Conservation (phyloP, 2,329 filamentous ascomycete genomes). For the Verticillium klebahnii region DNA sequence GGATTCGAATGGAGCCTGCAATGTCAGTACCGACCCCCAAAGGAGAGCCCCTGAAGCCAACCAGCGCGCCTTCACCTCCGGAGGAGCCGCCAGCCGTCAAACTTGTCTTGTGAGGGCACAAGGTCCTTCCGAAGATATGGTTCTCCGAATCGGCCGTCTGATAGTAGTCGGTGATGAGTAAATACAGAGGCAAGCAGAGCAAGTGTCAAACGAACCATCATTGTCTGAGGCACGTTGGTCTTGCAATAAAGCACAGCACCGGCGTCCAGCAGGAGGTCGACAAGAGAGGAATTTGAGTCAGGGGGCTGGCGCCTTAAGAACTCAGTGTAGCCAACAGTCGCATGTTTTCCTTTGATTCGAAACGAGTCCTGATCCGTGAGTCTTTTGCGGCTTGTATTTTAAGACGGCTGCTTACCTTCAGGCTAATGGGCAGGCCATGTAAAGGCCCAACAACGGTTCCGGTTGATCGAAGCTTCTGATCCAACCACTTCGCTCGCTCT, state of each 20-base stretch:
- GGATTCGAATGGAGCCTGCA: conserved; percentile 36
- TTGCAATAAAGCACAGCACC: conserved; percentile 67
- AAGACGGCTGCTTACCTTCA: conserved; percentile 16
- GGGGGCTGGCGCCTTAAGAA: conserved; percentile 47
- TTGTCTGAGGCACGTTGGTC: conserved; percentile 61
- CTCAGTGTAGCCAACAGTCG: conserved; percentile 51
- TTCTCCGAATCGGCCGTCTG: conserved; percentile 58
- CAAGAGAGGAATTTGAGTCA: conserved; percentile 48
- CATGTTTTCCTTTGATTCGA: conserved; percentile 45
- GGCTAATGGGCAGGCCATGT: conserved; percentile 52
- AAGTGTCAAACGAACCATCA: conserved; percentile 27
- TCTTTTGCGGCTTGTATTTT: conserved; percentile 3
- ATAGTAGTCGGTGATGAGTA: not conserved
- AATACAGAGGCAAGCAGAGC: no score
- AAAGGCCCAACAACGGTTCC: conserved; percentile 49
- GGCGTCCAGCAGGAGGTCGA: conserved; percentile 51
- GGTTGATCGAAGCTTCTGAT: conserved; percentile 32
- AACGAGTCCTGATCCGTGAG: conserved; percentile 53
- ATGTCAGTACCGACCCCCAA: conserved; percentile 38
- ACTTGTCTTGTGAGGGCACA: conserved; percentile 59
- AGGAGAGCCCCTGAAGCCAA: conserved; percentile 34
- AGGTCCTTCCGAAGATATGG: conserved; percentile 38
- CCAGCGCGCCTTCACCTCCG: conserved; percentile 47
- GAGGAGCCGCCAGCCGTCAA: conserved; percentile 60
- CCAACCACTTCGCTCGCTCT: conserved; percentile 35